phyloP scores from a whole-genome alignment of 2,329 filamentous ascomycete species.

The Thielaviopsis euricoi region DNA sequence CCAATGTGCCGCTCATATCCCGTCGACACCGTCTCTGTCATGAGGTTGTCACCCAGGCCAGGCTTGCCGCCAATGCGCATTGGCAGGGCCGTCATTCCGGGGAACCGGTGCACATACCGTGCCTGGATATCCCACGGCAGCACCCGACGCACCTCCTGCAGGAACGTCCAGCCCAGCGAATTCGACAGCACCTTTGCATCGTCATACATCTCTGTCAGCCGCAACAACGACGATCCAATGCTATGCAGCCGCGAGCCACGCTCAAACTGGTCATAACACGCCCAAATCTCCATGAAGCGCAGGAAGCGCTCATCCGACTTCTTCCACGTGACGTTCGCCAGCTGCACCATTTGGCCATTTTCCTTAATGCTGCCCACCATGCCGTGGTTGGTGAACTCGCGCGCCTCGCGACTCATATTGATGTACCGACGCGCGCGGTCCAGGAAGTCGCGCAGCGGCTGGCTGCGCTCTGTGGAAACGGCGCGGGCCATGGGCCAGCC shows the following conservation, averaged over 20 bases:
- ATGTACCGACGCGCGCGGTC: conserved; percentile 32
- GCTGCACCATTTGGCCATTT: background rate
- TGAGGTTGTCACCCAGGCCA: background rate
- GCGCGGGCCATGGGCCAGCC: conserved; percentile 12
- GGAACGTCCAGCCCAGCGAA: conserved; percentile 42
- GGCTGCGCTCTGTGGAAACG: conserved; percentile 6
- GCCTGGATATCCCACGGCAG: conserved; percentile 53
- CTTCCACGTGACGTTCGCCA: conserved; percentile 24
- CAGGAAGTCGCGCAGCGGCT: conserved; percentile 28
- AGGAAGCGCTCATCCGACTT: conserved; percentile 39
- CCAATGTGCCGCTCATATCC: conserved; percentile 41
- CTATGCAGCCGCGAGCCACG: conserved; percentile 36
- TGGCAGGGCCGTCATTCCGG: conserved; percentile 20
- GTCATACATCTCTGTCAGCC: conserved; percentile 42
- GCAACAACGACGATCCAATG: conserved; percentile 47
- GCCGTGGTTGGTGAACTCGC: conserved; percentile 34
- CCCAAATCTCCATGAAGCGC: conserved; percentile 54
- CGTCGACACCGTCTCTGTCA: conserved; percentile 18
- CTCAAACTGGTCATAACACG: conserved; percentile 37
- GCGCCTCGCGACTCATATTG: conserved; percentile 30
- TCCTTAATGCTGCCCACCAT: conserved; percentile 21
- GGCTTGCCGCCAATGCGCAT: conserved; percentile 12
- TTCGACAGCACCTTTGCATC: conserved; percentile 29
- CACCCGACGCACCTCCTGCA: conserved; percentile 61
- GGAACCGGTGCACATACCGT: conserved; percentile 42